Evolutionary conservation across 2,329 filamentous ascomycete genomes (phyloP), one percentile per base, ranked within the genome.

Genomic region (Aspergillus sp.): DNA sequence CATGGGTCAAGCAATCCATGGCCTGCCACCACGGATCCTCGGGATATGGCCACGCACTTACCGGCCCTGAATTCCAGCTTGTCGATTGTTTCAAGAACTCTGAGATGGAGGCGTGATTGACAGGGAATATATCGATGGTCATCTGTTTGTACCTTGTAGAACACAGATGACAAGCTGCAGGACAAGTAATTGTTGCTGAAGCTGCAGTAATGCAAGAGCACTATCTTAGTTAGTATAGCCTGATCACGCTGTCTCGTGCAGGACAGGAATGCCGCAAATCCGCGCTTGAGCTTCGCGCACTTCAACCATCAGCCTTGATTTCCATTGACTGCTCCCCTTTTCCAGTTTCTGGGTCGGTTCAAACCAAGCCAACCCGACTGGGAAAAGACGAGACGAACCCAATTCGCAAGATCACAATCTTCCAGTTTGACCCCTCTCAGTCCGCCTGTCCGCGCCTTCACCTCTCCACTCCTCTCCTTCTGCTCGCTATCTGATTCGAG

Each of bases 371-470:
- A 57, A 57, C 59, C 55, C 31, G 34, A 43, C 41, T 43, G 17
- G 45, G n/a, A 23, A 53, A 52, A 31, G 43, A 46, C 25, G 22
- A 50, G 30, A 11, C 43, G 23, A 52, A 41, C 45, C 50, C n/a
- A 23, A 47, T 34, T n/a, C 57, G 49, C 59, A 61, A 53, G 50
- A 49, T 54, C 51, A 53, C 30, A 57, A 61, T 54, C 54, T 54
- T 54, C 45, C 54, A 51, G 49, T 58, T 43, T 50, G 60, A 62
- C 59, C 59, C 59, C 54, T 61, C 59, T 56, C 54, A 47, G 45
- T 53, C 54, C 59, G 43, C 54, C 28, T 50, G 48, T 57, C 50
- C 41, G 28, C 50, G 31, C 52, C 50, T 30, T 17, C 28, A 53
- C 38, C 48, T 46, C 48, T 56, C 47, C 25, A 49, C 46, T 56